These are phyloP conservation scores for Globisporangium paddicum DNA, from an alignment of 352 stramenopile species.

Conservation along the genomic window DNA sequence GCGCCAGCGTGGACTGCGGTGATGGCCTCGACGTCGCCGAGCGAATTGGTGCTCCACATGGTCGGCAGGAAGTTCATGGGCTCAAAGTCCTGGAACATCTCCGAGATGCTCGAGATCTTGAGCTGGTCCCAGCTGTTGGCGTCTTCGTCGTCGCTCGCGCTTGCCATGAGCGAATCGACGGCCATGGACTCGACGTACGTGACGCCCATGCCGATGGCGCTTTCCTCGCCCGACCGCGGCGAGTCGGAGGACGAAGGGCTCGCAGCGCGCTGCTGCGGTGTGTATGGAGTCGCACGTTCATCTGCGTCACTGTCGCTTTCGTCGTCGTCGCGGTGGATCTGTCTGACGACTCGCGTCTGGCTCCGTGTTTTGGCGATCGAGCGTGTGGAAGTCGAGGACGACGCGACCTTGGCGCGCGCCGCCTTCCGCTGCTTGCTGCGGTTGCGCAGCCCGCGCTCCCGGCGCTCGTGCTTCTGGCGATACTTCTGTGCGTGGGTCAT, in stretches of 20 bases:
- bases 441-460: conserved; percentile 45
- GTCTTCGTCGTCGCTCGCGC: conserved; percentile 8
- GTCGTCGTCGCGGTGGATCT: conserved; percentile 3
- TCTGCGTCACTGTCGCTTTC: not conserved
- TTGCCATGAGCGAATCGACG: conserved; percentile 22
- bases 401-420: not conserved
- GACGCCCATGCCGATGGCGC: not conserved
- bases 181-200: conserved; percentile 21
- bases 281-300: conserved; percentile 9
- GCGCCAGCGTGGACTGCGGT: conserved; percentile 13
- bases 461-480: conserved; percentile 37
- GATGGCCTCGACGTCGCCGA: conserved; percentile 31
- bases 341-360: conserved; percentile 5
- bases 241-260: conserved; percentile 27
- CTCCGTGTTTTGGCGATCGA: conserved; percentile 7
- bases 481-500: conserved; percentile 37
- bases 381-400: not conserved
- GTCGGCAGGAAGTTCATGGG: conserved; percentile 25
- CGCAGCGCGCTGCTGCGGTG: conserved; percentile 3
- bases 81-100: conserved; percentile 49
- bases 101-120: conserved; percentile 25
- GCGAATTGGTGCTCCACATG: conserved; percentile 52
- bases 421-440: conserved; percentile 20
- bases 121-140: conserved; percentile 17
- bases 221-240: conserved; percentile 29